These are phyloP conservation scores for Sphagnurus paluster DNA, from an alignment of 1,284 basidiomycete species.

Conservation along the genomic window DNA sequence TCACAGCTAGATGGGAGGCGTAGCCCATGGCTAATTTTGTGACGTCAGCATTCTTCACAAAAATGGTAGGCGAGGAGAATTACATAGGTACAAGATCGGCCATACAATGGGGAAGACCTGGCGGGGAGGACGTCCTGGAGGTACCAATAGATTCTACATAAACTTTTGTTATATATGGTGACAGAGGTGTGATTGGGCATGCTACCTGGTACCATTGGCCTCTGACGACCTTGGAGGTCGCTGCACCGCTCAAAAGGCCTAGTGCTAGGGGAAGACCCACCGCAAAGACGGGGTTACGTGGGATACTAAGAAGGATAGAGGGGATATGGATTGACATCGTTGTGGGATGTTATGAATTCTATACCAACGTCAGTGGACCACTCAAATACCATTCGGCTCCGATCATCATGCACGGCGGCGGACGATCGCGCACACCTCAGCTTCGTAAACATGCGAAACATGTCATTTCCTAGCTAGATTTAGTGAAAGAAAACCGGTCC, in stretches of 20 bases:
- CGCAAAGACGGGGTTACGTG: conserved; percentile 59
- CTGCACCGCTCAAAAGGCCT: conserved; percentile 53
- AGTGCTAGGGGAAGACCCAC: conserved; percentile 63
- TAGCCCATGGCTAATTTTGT: conserved; percentile 61
- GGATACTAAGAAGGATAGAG: conserved; percentile 51
- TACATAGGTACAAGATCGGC: background rate
- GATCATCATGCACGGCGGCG: too few relatives aligned
- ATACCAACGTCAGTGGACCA: too few relatives aligned
- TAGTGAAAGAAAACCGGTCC: too few relatives aligned
- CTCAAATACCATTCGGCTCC: too few relatives aligned
- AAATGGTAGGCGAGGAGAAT: conserved; percentile 6
- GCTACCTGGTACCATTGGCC: conserved; percentile 59
- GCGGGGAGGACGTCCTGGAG: conserved; percentile 3
- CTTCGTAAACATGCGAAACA: too few relatives aligned
- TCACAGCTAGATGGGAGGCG: conserved; percentile 67
- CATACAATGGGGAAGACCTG: conserved; percentile 1
- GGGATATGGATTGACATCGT: conserved; percentile 28
- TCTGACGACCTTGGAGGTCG: conserved; percentile 47
- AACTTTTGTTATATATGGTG: background rate
- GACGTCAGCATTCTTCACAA: background rate
- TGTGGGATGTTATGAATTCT: too few relatives aligned
- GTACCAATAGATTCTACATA: background rate
- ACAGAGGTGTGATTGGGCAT: background rate
- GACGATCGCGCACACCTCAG: too few relatives aligned
- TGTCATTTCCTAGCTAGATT: too few relatives aligned